Percentiles rank a stretch among this genome's conserved stretches.
phyloP scores from a whole-genome alignment of 345 rosid species.

The Sonneratia caseolaris region DNA sequence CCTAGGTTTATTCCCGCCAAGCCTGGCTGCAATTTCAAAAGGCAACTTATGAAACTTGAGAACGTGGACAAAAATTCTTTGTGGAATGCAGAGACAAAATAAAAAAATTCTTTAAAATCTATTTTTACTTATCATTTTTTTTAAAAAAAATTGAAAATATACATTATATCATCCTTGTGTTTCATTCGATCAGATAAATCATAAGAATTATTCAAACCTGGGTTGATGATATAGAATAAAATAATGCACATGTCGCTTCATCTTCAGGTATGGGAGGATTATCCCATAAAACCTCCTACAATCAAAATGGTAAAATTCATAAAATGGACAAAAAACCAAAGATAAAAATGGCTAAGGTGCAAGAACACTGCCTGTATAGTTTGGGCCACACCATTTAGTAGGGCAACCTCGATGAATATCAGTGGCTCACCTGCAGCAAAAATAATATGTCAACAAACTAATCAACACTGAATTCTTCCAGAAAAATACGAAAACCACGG shows the following conservation, averaged over 20 bases:
- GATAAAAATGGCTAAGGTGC: neutral
- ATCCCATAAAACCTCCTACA: conserved; percentile 94
- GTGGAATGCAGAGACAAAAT: no score
- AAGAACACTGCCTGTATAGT: conserved; percentile 59
- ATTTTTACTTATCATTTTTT: no score
- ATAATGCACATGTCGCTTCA: conserved; percentile 74
- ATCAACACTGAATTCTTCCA: neutral
- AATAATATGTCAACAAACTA: neutral
- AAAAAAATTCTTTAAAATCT: no score
- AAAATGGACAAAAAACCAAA: conserved; percentile 4
- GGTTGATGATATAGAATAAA: conserved; percentile 95
- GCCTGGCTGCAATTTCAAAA: conserved; percentile 66
- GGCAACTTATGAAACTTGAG: conserved; percentile 9
- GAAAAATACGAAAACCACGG: neutral
- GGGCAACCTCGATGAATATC: conserved; percentile 95
- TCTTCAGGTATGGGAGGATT: conserved; percentile 73
- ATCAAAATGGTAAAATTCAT: conserved; percentile 1
- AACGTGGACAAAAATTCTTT: no score
- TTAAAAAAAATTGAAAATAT: neutral
- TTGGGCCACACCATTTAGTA: conserved; percentile 60
- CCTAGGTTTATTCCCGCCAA: conserved; percentile 96
- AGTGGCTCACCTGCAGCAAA: conserved; percentile 74
- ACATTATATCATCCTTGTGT: neutral
- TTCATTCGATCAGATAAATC: neutral
- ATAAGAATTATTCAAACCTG: conserved; percentile 36